A percentile compares a stretch with the other conserved stretches of the same genome.
These are phyloP conservation scores for Grigorovia jiainica DNA, from an alignment of 805 yeast genomes.

Conservation along the genomic window DNA sequence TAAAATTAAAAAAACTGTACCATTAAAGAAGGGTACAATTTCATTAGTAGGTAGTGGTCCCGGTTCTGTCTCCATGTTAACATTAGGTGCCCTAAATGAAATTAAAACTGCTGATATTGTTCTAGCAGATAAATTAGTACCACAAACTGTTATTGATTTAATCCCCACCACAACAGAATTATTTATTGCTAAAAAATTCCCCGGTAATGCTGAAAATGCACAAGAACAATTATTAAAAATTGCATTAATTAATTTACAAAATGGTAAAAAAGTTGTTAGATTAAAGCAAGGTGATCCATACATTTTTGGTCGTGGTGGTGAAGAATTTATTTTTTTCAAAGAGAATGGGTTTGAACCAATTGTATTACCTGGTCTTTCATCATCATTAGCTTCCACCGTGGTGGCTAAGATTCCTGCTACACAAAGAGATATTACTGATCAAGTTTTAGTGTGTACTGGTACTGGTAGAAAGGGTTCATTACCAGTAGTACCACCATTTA, in stretches of 20 bases:
- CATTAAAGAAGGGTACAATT: constrained; percentile 44
- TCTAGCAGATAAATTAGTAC: constrained; percentile 86
- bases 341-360: constrained; percentile 58
- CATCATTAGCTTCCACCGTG: constrained; percentile 83
- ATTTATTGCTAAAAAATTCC: constrained; percentile 87
- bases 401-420: constrained; percentile 81
- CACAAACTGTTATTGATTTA: constrained; percentile 71
- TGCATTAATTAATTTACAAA: constrained; percentile 54
- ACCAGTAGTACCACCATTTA: constrained; percentile 71
- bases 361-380: constrained; percentile 82
- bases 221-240: constrained; percentile 72
- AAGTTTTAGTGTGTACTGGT: constrained; percentile 87
- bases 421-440: constrained; percentile 86
- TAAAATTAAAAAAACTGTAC: background rate
- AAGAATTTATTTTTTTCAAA: constrained; percentile 66
- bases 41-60: constrained; percentile 94
- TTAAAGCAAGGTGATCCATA: constrained; percentile 96
- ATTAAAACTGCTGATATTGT: constrained; percentile 76
- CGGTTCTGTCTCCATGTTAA: constrained; percentile 72
- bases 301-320: constrained; percentile 94
- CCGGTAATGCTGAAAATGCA: constrained; percentile 93
- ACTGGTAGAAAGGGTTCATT: constrained; percentile 82
- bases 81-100: constrained; percentile 75
- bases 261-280: constrained; percentile 74
- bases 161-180: constrained; percentile 69